Evolutionary conservation across 2,329 filamentous ascomycete species (phyloP).

Genomic region (Epichloe aotearoae): DNA sequence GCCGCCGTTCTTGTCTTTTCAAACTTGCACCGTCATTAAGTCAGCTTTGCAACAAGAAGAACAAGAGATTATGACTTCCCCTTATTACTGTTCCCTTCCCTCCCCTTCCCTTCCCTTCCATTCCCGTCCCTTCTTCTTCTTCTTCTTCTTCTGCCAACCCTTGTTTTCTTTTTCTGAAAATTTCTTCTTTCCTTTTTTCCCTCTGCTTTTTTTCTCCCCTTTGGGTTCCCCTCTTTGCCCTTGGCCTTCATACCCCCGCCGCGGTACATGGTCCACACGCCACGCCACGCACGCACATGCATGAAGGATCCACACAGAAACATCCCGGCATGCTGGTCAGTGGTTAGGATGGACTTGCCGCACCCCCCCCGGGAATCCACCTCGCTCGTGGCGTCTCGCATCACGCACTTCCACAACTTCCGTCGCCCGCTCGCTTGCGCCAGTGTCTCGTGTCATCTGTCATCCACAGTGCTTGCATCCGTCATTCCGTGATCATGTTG

Average conservation of each 20-base stretch:
- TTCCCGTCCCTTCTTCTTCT: no score
- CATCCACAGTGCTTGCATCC: conserved; percentile 1
- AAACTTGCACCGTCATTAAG: no score
- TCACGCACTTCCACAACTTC: not conserved
- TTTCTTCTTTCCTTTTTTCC: no score
- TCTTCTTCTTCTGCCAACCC: not conserved
- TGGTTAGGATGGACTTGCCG: not conserved
- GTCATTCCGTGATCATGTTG: conserved; percentile 2
- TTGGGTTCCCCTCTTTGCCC: not conserved
- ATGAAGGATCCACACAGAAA: conserved; percentile 2
- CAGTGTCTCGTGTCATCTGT: not conserved
- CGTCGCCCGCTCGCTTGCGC: conserved; percentile 4
- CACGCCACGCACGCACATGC: conserved; percentile 2
- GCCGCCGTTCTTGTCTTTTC: no score
- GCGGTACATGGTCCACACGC: not conserved
- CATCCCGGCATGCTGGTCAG: not conserved
- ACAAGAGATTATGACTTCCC: no score
- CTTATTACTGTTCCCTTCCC: no score
- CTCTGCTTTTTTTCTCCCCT: not conserved
- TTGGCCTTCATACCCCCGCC: not conserved
- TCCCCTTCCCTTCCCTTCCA: no score
- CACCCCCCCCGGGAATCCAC: not conserved
- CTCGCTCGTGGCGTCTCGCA: conserved; percentile 6
- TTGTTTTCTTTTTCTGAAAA: no score
- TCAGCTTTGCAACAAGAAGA: no score